phyloP scores from a whole-genome alignment of 306 rosid genomes.

The Cercis canadensis region DNA sequence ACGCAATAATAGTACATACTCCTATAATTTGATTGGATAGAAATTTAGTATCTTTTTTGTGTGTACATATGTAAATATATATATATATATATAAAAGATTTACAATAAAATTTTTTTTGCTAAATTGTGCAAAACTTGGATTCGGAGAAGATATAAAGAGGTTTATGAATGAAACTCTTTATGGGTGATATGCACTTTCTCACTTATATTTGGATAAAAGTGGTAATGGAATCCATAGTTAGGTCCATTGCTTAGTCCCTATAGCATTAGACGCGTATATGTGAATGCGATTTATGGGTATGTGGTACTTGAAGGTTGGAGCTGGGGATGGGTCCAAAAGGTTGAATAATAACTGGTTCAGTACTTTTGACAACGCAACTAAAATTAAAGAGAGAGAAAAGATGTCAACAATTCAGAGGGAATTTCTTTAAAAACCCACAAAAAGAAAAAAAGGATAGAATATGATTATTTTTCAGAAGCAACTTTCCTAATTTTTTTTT shows the following conservation, averaged over 20 bases:
- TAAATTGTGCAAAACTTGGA: too few relatives aligned
- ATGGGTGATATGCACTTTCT: too few relatives aligned
- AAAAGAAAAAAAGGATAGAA: neutral
- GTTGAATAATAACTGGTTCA: neutral
- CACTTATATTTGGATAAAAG: too few relatives aligned
- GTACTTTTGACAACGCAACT: neutral
- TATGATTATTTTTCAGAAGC: conserved; percentile 12
- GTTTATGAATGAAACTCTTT: too few relatives aligned
- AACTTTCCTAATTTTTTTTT: conserved; percentile 13
- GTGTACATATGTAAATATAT: neutral
- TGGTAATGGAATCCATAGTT: too few relatives aligned
- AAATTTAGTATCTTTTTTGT: neutral
- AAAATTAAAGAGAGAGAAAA: neutral
- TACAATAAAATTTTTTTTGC: too few relatives aligned
- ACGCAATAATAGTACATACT: conserved; percentile 8
- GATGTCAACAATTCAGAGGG: neutral
- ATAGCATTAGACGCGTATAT: too few relatives aligned
- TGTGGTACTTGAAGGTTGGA: too few relatives aligned
- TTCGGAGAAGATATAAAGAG: too few relatives aligned
- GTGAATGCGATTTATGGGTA: too few relatives aligned
- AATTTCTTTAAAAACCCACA: neutral
- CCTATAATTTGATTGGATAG: neutral
- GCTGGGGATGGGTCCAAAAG: neutral
- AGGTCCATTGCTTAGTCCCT: too few relatives aligned
- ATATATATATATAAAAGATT: too few relatives aligned